Base-by-base conservation (phyloP, 179 eudicot species). In the Beta lomatogona region DNA sequence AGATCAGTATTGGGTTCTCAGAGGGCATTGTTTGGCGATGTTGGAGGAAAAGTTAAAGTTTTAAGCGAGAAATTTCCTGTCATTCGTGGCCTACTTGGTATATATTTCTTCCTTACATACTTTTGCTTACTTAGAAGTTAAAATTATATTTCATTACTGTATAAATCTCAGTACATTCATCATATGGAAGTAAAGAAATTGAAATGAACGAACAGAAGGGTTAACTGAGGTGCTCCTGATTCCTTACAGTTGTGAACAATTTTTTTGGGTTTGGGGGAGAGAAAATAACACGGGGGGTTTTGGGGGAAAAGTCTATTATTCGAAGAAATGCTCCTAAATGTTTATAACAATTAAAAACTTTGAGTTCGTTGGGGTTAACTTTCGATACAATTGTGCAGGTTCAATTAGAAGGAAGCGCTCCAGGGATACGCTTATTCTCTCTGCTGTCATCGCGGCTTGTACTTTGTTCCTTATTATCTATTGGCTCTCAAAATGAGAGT, bases 41-140 rank as follows among this genome's bases (percentile, higher is more conserved):
- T 94, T 81, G 93, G 92, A 80, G 98, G 98, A 79, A 95, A 91
- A 87, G 96, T 94, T 86, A 95, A 94, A 87, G 85, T 80, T 75
- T 88, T 94, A 69, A 87, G 97, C 75, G 99, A 94, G 85, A 94
- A 91, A 79, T 95, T 95, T 81, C 98, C 98, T 1, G 88, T 95
- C 80, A 91, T 94, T 79, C 97, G 96, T 55, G 94, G 96, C 75
- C 86, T 95, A 73, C 91, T 95, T 75, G 99, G 99, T 94, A 95
- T n/a, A 31, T 45, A 44, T 25, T 22, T 14, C 57, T n/a, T 48
- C 2, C 14, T 59, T 18, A 16, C 69, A 8, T 45, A 10, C 18
- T 76, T 28, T 5, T 76, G 44, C 55, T 75, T 66, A 55, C 6
- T 75, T 9, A 75, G 68, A 75, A 67, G 52, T 48, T 48, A 48